Percentiles rank a stretch among this genome's conserved stretches.
Evolutionary conservation across 441 rosid species (phyloP).

Genomic region (Melastoma candidum): DNA sequence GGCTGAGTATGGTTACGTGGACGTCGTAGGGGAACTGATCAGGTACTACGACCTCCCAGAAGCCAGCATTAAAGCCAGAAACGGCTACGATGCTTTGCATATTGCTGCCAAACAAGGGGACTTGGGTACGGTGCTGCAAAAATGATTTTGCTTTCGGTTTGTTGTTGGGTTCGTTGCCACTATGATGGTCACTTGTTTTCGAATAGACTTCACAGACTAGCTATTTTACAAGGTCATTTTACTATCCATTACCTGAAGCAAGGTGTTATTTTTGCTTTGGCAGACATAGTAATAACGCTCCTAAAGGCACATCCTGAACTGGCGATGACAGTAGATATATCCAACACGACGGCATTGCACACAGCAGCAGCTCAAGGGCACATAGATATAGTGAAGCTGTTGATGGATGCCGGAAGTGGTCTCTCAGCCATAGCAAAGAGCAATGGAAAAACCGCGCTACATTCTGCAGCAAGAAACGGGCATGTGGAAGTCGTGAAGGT

Average conservation of each 20-base stretch:
- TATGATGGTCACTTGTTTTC: too few species aligned
- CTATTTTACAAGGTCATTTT: too few species aligned
- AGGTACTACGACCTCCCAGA: constrained; percentile 4
- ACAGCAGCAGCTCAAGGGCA: constrained; percentile 14
- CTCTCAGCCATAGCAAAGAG: constrained; percentile 5
- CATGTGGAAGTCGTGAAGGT: constrained; percentile 9
- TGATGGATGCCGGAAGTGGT: constrained; percentile 9
- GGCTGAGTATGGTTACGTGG: constrained; percentile 8
- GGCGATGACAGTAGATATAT: constrained; percentile 7
- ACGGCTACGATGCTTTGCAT: constrained; percentile 9
- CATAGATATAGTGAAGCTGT: constrained; percentile 7
- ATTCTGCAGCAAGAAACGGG: constrained; percentile 10
- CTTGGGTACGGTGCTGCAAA: constrained; percentile 2
- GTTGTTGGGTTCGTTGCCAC: too few species aligned
- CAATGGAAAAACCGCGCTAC: constrained; percentile 11
- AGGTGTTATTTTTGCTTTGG: neutral
- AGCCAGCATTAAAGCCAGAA: constrained; percentile 3
- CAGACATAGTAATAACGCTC: constrained; percentile 9
- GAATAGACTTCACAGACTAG: too few species aligned
- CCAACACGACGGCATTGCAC: constrained; percentile 12
- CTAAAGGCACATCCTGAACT: constrained; percentile 11
- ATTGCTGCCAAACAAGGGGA: constrained; percentile 11
- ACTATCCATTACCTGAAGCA: neutral
- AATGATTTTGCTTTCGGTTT: neutral
- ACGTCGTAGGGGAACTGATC: constrained; percentile 9